These are phyloP conservation scores for Microdochium nivale DNA, from an alignment of 2,329 filamentous ascomycete genomes.

Conservation along the genomic window DNA sequence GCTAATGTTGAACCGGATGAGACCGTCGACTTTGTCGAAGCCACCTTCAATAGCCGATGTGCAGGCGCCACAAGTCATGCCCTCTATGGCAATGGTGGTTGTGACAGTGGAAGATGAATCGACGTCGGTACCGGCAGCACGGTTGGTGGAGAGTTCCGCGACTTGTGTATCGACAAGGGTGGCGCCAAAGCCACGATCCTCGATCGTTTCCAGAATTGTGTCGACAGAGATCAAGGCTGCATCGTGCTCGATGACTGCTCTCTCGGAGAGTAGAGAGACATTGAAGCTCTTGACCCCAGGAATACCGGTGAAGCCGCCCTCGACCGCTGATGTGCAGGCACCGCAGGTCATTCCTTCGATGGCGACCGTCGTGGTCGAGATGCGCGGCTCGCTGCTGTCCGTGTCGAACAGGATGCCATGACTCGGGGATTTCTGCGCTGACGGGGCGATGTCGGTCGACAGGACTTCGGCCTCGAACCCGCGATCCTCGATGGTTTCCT, in stretches of 20 bases:
- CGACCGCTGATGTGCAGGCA: conserved; percentile 78
- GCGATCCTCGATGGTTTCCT: conserved; percentile 81
- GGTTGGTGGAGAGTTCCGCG: conserved; percentile 27
- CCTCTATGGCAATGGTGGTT: conserved; percentile 83
- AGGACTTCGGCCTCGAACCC: conserved; percentile 88
- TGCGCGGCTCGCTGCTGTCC: conserved; percentile 27
- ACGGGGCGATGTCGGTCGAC: conserved; percentile 60
- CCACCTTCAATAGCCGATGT: conserved; percentile 84
- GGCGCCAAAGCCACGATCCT: conserved; percentile 73
- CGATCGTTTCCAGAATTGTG: conserved; percentile 50
- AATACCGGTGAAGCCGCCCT: conserved; percentile 69
- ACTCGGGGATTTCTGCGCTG: conserved; percentile 26
- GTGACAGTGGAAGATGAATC: conserved; percentile 43
- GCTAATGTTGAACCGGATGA: conserved; percentile 90
- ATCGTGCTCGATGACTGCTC: conserved; percentile 80
- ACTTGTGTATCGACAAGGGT: conserved; percentile 64
- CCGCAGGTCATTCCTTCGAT: conserved; percentile 89
- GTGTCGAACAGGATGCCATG: conserved; percentile 23
- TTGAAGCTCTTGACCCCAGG: conserved; percentile 67
- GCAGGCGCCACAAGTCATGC: conserved; percentile 97
- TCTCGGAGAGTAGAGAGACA: conserved; percentile 76
- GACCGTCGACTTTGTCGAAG: conserved; percentile 67
- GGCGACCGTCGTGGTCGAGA: conserved; percentile 65
- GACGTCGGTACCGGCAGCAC: conserved; percentile 15
- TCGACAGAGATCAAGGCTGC: conserved; percentile 40